Evolutionary conservation across 2,329 filamentous ascomycete species (phyloP), one percentile per base, ranked within the genome.

Genomic region (Colletotrichum australisinense): DNA sequence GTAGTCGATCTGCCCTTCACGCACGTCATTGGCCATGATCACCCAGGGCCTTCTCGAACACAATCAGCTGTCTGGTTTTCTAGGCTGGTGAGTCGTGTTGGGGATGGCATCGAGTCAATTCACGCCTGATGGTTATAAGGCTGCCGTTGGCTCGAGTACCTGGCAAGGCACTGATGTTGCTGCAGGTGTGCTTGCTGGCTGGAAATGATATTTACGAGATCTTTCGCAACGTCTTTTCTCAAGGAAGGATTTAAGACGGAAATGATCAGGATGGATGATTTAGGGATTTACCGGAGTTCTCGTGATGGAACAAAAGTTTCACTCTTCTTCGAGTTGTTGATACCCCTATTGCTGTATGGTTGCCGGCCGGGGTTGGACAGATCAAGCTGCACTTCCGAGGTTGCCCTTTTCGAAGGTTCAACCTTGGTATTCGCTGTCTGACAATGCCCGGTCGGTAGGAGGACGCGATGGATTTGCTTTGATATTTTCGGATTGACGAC

Each of bases 241-340:
- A 9, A 28, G 38, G 55, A 49, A 26, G 22, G 19, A 28, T 30
- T 5, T 46, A 32, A 24, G 53, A 22, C 30, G 52, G 52, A 53
- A 55, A 55, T 35, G 64, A 64, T 73, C 60, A 55, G 53, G 59
- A 72, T 38, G 72, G 63, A 68, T 67, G 72, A 66, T 69, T 49
- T 52, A 58, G 65, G 70, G 73, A 22, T 62, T 65, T 74, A 72
- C 57, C 58, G 68, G 72, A 63, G 68, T 72, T 72, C 67, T 68
- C 58, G 58, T 67, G 73, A 56, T 67, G 70, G 70, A 74, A 71
- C 46, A 74, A 75, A 72, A 74, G 58, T 67, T 74, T 72, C 71
- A 74, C 58, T 75, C 70, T 62, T 70, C 66, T 71, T 75, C 71
- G 71, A 74, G 67, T 74, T 75, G 71, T 75, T 75, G 73, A 75